phyloP scores from a whole-genome alignment of 2,329 filamentous ascomycete species.

The Didymella arachidicola region DNA sequence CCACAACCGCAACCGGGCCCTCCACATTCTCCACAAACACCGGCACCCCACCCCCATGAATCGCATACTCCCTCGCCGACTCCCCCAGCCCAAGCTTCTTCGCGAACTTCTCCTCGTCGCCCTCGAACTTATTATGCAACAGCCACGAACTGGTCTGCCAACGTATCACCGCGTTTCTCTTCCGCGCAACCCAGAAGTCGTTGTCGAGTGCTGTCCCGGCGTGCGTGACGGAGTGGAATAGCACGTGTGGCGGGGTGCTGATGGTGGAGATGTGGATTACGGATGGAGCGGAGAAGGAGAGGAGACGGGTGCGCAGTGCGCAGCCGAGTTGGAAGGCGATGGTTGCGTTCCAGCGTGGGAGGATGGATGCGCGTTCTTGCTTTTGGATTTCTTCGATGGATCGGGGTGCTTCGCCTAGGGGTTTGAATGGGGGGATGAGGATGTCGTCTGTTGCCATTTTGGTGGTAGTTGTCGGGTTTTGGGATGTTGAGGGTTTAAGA shows the following conservation, averaged over 20 bases:
- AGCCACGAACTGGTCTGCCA: constrained; percentile 75
- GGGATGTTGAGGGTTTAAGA: background rate
- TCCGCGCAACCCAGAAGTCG: constrained; percentile 69
- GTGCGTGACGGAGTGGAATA: constrained; percentile 75
- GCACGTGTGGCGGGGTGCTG: constrained; percentile 62
- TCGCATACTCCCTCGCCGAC: constrained; percentile 68
- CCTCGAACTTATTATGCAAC: constrained; percentile 71
- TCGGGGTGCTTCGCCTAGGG: constrained; percentile 36
- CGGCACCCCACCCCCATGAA: constrained; percentile 79
- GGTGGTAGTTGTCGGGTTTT: background rate
- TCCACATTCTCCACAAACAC: constrained; percentile 74
- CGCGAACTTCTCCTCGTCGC: constrained; percentile 69
- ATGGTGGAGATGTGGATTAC: constrained; percentile 68
- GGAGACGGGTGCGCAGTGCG: constrained; percentile 67
- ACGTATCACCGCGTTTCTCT: constrained; percentile 74
- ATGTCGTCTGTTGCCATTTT: constrained; percentile 30
- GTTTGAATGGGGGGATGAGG: constrained; percentile 32
- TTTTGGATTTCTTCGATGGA: constrained; percentile 48
- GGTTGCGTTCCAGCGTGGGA: constrained; percentile 64
- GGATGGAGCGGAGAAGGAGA: constrained; percentile 61
- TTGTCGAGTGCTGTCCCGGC: constrained; percentile 74
- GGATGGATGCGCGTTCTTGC: constrained; percentile 51
- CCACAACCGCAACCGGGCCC: constrained; percentile 74
- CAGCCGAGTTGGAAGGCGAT: constrained; percentile 70
- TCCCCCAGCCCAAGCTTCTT: constrained; percentile 67